These are phyloP conservation scores for Hordeum marinum DNA, from an alignment of 176 grass and related monocot species.

Conservation along the genomic window DNA sequence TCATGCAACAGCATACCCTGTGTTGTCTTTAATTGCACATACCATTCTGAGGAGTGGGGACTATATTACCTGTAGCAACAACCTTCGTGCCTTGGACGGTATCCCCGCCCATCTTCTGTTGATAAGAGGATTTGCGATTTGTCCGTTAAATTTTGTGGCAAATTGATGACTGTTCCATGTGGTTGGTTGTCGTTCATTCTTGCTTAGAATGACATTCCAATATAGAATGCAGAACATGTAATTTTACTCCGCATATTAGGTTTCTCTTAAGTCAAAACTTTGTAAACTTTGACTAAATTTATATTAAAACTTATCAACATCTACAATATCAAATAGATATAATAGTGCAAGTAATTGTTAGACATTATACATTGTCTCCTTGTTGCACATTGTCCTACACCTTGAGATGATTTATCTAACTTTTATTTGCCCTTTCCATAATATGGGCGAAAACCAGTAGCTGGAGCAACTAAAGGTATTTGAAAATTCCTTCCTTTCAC, in stretches of 20 bases:
- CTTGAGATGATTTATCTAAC: not conserved
- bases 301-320: no score
- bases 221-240: not conserved
- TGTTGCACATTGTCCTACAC: not conserved
- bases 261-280: no score
- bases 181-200: not conserved
- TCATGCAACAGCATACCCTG: not conserved
- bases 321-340: not conserved
- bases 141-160: not conserved
- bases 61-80: not conserved
- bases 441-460: not conserved
- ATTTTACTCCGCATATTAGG: no score
- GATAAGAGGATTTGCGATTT: not conserved
- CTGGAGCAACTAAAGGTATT: not conserved
- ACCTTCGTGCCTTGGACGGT: not conserved
- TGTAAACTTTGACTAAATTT: no score
- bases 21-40: no score
- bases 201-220: not conserved
- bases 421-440: not conserved
- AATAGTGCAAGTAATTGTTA: not conserved
- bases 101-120: not conserved
- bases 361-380: not conserved
- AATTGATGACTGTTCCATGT: not conserved
- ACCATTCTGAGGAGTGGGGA: not conserved
- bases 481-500: not conserved